Conservation (phyloP, 164 flowering plant genomes). For the Vitis amurensis region DNA sequence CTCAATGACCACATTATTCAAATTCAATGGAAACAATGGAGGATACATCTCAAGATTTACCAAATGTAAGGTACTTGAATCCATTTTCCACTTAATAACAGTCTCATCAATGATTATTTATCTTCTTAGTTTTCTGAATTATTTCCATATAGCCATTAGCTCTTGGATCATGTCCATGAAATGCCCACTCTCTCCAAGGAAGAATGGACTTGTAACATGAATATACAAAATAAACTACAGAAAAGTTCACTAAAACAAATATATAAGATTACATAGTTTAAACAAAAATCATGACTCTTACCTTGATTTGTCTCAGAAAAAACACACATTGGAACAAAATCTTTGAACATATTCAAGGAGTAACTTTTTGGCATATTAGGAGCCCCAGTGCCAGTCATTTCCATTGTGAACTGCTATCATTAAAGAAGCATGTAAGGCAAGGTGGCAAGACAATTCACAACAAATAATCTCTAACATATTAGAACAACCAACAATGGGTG, state of each 20-base stretch:
- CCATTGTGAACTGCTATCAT: slow-evolving; percentile 57
- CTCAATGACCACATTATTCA: too few relatives aligned
- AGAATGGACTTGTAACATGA: neutral
- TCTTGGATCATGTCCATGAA: neutral
- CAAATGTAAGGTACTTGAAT: neutral
- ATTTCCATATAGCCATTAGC: neutral
- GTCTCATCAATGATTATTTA: neutral
- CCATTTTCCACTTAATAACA: neutral
- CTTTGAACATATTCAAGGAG: slow-evolving; percentile 66
- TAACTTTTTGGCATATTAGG: slow-evolving; percentile 54
- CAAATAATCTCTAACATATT: neutral
- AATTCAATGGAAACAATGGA: too few relatives aligned
- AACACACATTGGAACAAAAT: slow-evolving; percentile 67
- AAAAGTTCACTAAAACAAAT: neutral
- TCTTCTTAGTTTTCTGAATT: neutral
- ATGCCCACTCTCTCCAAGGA: neutral
- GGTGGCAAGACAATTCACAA: neutral
- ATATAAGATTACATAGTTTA: neutral
- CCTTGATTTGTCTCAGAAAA: slow-evolving; percentile 66
- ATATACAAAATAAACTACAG: neutral
- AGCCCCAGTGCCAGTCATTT: slow-evolving; percentile 49
- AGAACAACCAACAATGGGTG: neutral
- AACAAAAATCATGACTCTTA: slow-evolving; percentile 12
- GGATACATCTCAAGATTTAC: too few relatives aligned
- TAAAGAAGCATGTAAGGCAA: slow-evolving; percentile 7